Percentiles rank a stretch among this genome's conserved stretches.
Evolutionary conservation across 768 basidiomycete genomes (phyloP).

Genomic region (Leccinum uliginosum): DNA sequence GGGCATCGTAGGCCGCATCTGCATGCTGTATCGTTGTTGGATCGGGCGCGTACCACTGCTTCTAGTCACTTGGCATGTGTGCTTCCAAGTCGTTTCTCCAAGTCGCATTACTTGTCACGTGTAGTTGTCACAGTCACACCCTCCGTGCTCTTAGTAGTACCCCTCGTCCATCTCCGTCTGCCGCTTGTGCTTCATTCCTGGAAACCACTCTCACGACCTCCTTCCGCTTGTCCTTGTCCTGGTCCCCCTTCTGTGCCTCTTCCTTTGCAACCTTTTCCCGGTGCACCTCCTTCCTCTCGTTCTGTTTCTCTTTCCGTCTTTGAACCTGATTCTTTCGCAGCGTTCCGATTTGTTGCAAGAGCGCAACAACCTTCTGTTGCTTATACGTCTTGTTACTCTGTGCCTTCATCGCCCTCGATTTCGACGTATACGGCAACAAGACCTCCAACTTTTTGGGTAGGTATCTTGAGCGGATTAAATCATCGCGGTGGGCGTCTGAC

Average conservation of each 20-base stretch:
- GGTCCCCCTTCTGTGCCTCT: constrained; percentile 56
- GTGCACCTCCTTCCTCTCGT: constrained; percentile 62
- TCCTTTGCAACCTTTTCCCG: constrained; percentile 71
- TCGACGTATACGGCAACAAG: constrained; percentile 85
- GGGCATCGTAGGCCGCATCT: constrained; percentile 63
- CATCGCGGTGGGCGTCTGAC: constrained; percentile 75
- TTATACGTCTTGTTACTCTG: constrained; percentile 78
- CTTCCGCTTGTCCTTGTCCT: constrained; percentile 73
- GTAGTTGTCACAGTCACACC: constrained; percentile 20
- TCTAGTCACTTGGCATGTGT: too few species aligned
- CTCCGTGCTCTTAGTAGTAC: constrained; percentile 37
- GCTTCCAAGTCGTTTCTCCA: too few species aligned
- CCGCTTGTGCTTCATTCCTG: constrained; percentile 71
- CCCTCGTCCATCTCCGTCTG: constrained; percentile 60
- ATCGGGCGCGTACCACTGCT: constrained; percentile 12
- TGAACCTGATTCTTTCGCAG: constrained; percentile 83
- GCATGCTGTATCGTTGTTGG: constrained; percentile 17
- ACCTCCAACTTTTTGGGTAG: constrained; percentile 91
- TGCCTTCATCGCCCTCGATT: constrained; percentile 78
- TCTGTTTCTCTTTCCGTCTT: constrained; percentile 80
- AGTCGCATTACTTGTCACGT: constrained; percentile 8
- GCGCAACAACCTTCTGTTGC: constrained; percentile 82
- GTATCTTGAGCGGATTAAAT: constrained; percentile 87
- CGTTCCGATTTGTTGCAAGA: constrained; percentile 92
- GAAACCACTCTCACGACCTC: constrained; percentile 65